Evolutionary conservation across 2,329 filamentous ascomycete genomes (phyloP), one percentile per base, ranked within the genome.

Genomic region (Diaporthe longicolla): DNA sequence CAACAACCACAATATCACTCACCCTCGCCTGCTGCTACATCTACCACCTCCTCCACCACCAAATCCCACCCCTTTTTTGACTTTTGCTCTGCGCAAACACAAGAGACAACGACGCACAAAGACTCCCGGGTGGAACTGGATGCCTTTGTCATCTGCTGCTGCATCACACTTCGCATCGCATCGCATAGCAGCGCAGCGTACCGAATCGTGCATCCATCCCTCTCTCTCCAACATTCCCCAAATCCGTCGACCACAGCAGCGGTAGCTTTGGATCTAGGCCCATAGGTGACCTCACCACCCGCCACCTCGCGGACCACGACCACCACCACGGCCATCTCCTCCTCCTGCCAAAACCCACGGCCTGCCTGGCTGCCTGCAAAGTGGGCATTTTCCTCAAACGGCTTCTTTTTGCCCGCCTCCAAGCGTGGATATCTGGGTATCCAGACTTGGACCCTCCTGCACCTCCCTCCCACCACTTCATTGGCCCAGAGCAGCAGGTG

Each of bases 221-320:
- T 68, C 52, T 58, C 69, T 63, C 69, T 71, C 69, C 69, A 71
- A 71, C 29, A 43, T 71, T 63, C 69, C 43, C 69, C 55, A 71
- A 71, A 61, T 71, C 29, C 57, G 55, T 71, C 29, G 45, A 54
- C 57, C 69, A 71, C 57, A 54, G 69, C 57, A 63, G 55, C 69
- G 57, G 69, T 71, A 71, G 35, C 55, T 71, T 40, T 61, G 40
- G 57, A 45, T 71, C 43, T 71, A 52, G 57, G 58, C 69, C 26
- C 32, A 35, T 48, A n/a, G 48, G 55, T 71, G 69, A 71, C 69
- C 69, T 71, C 69, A 71, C 68, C 68, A 70, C 69, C 69, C 55
- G 69, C 40, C 55, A 71, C 55, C 43, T 59, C 24, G 43, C 37
- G 19, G 40, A 52, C 63, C 63, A 40, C 37, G 37, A 40, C 37